Base-by-base conservation (phyloP, 768 basidiomycete species). In the Hericium erinaceus region DNA sequence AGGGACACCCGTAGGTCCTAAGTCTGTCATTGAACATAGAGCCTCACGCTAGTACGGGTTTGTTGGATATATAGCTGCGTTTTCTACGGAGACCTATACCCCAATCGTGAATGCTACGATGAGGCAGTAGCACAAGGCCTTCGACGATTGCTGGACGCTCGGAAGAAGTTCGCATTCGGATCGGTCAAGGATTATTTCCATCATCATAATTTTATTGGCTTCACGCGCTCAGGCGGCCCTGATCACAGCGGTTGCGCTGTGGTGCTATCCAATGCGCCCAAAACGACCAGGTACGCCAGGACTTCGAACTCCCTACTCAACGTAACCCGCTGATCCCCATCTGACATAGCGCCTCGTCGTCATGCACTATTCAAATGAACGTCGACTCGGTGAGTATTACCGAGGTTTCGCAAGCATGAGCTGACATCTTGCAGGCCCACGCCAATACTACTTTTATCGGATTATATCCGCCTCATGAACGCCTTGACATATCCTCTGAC, bases 21-120 rank as follows among this genome's bases (percentile, higher is more conserved):
- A 33, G 33, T 33, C 33, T 7, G 33, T 33, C 33, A 33, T 10
- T 33, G 33, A 33, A 33, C 33, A 33, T 33, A 10, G 9, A 10
- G 9, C 2, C 33, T 33, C 33, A 33, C 33, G 33, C 5, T 33
- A 33, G 9, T 1, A 33, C 2, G 33, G 33, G 7, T 2, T 39
- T 38, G 33, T n/a, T 22, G 16, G 1, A 38, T 48, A 38, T 58
- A 33, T 55, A 92, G 90, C 41, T 93, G 90, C 63, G 82, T 91
- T n/a, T 93, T 92, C 68, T 92, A 91, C 60, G 90, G 89, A 6
- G 90, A 92, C 68, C 65, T 92, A 15, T 90, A 89, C 64, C 85
- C 83, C 0, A 87, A 89, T 63, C 62, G 70, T 44, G 85, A 87
- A 67, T 83, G 84, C 60, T 88, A 82, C 65, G 76, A 84, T 60